Conservation (phyloP, 2,329 filamentous ascomycete species). For the Aureobasidium pullulans region DNA sequence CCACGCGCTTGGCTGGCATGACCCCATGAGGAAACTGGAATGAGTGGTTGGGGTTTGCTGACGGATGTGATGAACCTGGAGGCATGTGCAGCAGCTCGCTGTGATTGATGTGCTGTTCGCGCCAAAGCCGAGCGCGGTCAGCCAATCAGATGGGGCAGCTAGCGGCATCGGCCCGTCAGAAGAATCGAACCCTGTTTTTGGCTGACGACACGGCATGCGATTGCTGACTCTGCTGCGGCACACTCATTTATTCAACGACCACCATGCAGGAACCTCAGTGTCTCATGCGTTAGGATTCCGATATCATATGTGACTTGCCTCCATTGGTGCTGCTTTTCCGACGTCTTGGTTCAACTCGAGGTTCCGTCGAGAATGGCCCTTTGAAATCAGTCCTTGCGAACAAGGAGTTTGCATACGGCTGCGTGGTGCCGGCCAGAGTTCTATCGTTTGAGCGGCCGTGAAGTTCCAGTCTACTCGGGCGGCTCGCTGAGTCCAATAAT, state of each 20-base stretch:
- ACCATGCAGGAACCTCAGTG: conserved; percentile 5
- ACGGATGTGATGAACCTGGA: conserved; percentile 2
- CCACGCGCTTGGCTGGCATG: conserved; percentile 5
- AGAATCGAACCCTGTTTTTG: neutral
- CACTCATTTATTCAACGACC: neutral
- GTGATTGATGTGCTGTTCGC: conserved; percentile 10
- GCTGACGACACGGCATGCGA: conserved; percentile 2
- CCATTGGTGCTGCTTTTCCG: neutral
- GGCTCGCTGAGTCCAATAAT: neutral
- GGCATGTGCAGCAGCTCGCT: conserved; percentile 11
- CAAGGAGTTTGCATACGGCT: neutral
- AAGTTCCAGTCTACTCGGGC: neutral
- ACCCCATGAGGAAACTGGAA: neutral
- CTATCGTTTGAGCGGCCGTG: neutral
- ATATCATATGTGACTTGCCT: neutral
- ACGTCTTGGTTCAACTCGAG: neutral
- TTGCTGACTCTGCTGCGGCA: neutral
- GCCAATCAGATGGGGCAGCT: neutral
- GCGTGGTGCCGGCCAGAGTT: neutral
- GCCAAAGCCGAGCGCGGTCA: neutral
- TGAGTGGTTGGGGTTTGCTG: conserved; percentile 3
- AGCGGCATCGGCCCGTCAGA: conserved; percentile 1
- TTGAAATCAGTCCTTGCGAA: neutral
- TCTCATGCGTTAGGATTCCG: neutral
- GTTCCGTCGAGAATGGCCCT: neutral